Evolutionary conservation across 1,284 basidiomycete species (phyloP).

Genomic region (Apiotrichum laibachii): DNA sequence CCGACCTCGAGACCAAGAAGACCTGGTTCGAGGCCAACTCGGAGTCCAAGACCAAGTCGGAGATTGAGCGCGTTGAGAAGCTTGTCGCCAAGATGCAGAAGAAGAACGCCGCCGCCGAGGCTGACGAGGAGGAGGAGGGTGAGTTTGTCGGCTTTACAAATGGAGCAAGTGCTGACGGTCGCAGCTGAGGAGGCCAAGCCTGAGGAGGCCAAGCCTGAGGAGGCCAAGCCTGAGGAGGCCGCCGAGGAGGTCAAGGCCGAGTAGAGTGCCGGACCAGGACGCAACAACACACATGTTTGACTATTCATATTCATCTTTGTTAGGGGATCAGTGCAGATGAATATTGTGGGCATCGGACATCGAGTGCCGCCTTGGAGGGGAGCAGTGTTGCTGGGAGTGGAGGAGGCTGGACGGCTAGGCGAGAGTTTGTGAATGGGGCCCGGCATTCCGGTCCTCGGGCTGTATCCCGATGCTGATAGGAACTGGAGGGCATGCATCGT

Average conservation of each 20-base stretch:
- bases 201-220: slow-evolving; percentile 1
- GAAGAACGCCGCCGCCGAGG: slow-evolving; percentile 28
- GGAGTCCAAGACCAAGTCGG: slow-evolving; percentile 57
- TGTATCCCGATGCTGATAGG: too few species aligned
- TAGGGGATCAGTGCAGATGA: background rate
- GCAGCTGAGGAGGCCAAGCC: background rate
- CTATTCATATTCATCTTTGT: background rate
- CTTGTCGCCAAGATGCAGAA: slow-evolving; percentile 56
- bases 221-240: background rate
- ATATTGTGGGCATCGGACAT: too few species aligned
- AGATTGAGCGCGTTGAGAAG: slow-evolving; percentile 67
- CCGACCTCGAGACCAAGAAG: slow-evolving; percentile 91
- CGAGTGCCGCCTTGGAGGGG: too few species aligned
- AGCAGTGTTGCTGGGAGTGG: too few species aligned
- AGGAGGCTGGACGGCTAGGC: too few species aligned
- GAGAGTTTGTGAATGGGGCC: too few species aligned
- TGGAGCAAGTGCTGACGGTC: background rate
- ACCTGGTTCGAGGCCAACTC: slow-evolving; percentile 80
- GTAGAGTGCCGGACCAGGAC: background rate
- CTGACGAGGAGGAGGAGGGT: slow-evolving; percentile 6
- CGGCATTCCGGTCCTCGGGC: too few species aligned
- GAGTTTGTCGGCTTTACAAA: background rate
- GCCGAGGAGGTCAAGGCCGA: slow-evolving; percentile 8
- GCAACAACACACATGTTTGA: background rate
- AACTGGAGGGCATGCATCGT: too few species aligned